Percentiles rank a stretch among this genome's conserved stretches.
These are phyloP conservation scores for Euphorbia schlechtendalii DNA, from an alignment of 441 rosid species.

Conservation along the genomic window DNA sequence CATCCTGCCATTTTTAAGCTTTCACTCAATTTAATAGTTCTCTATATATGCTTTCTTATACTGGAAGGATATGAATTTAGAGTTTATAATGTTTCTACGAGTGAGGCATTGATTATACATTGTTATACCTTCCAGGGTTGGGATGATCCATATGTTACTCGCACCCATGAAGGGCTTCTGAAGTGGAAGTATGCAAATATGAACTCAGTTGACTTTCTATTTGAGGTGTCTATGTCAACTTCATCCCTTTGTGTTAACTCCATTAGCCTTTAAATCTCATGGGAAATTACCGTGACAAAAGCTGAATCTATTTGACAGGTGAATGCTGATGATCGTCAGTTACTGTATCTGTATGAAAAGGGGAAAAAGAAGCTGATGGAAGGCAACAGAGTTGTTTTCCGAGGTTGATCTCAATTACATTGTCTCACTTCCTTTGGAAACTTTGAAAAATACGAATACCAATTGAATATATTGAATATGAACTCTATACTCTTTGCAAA, in stretches of 20 bases:
- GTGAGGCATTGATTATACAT: slow-evolving; percentile 10
- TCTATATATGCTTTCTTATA: background rate
- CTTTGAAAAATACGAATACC: background rate
- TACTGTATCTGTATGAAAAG: slow-evolving; percentile 63
- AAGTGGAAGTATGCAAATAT: slow-evolving; percentile 96
- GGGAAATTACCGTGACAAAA: slow-evolving; percentile 17
- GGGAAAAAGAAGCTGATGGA: slow-evolving; percentile 89
- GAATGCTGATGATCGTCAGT: slow-evolving; percentile 53
- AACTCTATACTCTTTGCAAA: background rate
- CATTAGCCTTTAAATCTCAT: slow-evolving; percentile 7
- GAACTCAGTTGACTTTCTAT: slow-evolving; percentile 96
- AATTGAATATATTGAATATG: background rate
- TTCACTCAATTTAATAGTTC: background rate
- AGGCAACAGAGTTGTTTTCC: slow-evolving; percentile 60
- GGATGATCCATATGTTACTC: slow-evolving; percentile 98
- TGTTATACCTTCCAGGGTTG: slow-evolving; percentile 58
- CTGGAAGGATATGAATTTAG: background rate
- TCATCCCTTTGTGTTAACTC: slow-evolving; percentile 1
- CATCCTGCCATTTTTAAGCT: background rate
- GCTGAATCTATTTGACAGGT: slow-evolving; percentile 35
- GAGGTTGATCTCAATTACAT: slow-evolving; percentile 40
- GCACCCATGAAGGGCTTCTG: slow-evolving; percentile 91
- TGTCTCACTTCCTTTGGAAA: background rate
- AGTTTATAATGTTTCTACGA: slow-evolving; percentile 4
- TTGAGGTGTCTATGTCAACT: slow-evolving; percentile 52